A percentile compares a stretch with the other conserved stretches of the same genome.
Conservation (phyloP, 164 flowering plant species). For the Annona squamosa region DNA sequence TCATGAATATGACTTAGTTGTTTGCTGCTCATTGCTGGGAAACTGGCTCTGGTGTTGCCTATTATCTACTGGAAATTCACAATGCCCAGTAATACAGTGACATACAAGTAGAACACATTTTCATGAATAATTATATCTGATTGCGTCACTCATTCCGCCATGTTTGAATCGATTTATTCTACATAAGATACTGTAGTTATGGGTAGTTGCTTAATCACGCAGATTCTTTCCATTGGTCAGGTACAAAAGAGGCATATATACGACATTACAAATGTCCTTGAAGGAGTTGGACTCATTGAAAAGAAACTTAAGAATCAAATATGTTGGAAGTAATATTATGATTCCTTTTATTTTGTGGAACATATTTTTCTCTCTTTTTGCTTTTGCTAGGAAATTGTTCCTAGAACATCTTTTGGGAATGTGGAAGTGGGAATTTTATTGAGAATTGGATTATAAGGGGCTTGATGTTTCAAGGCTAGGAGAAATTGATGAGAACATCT, state of each 20-base stretch:
- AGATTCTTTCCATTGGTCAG: slow-evolving; percentile 26
- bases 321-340: slow-evolving; percentile 70
- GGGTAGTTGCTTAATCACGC: background rate
- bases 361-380: background rate
- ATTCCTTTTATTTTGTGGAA: too few relatives aligned
- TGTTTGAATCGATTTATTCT: too few relatives aligned
- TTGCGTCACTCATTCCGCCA: too few relatives aligned
- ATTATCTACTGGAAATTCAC: too few relatives aligned
- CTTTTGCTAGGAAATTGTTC: background rate
- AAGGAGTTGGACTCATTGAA: slow-evolving; percentile 94
- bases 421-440: slow-evolving; percentile 4
- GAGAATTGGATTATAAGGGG: slow-evolving; percentile 38
- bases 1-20: too few relatives aligned
- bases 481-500: slow-evolving; percentile 41
- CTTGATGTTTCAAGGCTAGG: slow-evolving; percentile 60
- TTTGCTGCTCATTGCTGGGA: too few relatives aligned
- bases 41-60: too few relatives aligned
- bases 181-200: too few relatives aligned
- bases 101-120: too few relatives aligned
- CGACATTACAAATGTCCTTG: slow-evolving; percentile 93
- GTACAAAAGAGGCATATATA: slow-evolving; percentile 95
- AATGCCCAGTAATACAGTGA: too few relatives aligned
- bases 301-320: slow-evolving; percentile 91
- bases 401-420: background rate
- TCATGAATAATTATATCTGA: too few relatives aligned